Conservation (phyloP, 2,329 filamentous ascomycete species). For the Fusarium sacchari region DNA sequence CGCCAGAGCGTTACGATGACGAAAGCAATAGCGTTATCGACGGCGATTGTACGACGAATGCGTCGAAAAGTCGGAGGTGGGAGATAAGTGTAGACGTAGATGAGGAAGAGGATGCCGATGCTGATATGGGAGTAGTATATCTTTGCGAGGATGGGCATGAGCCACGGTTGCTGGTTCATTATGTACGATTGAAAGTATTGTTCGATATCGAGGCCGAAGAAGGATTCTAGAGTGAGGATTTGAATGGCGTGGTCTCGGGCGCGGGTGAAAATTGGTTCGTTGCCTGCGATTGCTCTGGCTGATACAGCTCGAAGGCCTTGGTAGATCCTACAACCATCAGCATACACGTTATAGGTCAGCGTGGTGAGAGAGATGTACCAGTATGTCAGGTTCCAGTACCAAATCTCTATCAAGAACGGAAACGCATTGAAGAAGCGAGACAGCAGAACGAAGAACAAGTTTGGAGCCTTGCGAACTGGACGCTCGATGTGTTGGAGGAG, state of each 20-base stretch:
- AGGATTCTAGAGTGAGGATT: conserved; percentile 52
- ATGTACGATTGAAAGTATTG: conserved; percentile 52
- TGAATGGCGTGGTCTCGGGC: conserved; percentile 54
- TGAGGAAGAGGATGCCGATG: conserved; percentile 57
- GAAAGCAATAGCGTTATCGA: conserved; percentile 60
- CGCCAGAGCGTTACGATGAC: conserved; percentile 58
- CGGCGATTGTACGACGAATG: conserved; percentile 59
- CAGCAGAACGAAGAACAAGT: conserved; percentile 39
- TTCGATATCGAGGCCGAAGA: conserved; percentile 53
- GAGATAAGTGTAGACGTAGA: conserved; percentile 59
- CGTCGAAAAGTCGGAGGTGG: conserved; percentile 52
- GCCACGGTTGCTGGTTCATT: conserved; percentile 48
- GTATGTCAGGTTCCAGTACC: conserved; percentile 52
- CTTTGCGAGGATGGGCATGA: conserved; percentile 53
- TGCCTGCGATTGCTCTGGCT: conserved; percentile 52
- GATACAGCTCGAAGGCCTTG: conserved; percentile 56
- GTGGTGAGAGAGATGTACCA: conserved; percentile 31
- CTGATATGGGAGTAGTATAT: conserved; percentile 60
- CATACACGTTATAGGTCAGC: not conserved
- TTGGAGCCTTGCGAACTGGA: conserved; percentile 34
- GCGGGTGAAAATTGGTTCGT: conserved; percentile 50
- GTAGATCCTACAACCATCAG: conserved; percentile 48
- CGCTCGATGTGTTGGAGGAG: conserved; percentile 14
- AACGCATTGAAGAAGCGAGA: conserved; percentile 47
- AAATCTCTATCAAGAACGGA: conserved; percentile 50